Base-by-base conservation (phyloP, 2,329 filamentous ascomycete genomes). In the Elsinoe australis region DNA sequence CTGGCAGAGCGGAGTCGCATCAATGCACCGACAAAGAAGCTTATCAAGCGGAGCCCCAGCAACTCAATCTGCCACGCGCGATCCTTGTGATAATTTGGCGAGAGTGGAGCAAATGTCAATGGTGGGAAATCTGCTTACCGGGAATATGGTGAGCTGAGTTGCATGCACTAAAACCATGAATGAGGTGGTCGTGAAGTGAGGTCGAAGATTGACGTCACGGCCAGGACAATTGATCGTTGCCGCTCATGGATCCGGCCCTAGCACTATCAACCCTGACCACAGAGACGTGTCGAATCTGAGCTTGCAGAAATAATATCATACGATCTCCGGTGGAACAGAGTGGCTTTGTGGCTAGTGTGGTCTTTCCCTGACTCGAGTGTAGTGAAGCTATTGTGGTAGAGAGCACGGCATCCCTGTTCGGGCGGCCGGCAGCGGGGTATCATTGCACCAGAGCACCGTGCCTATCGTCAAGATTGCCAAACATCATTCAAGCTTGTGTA, bases 341-440 rank as follows among this genome's bases (percentile, higher is more conserved):
- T 29, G 26, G 26, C 26, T 29, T 29, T 12, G 26, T 29, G 26
- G 26, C 26, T 29, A 12, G 26, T 29, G 26, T 29, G 26, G 26
- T n/a, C n/a, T n/a, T n/a, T n/a, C n/a, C n/a, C n/a, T n/a, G n/a
- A n/a, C n/a, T n/a, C n/a, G n/a, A n/a, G n/a, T n/a, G n/a, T 44
- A 26, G 26, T 44, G 39, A 44, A 32, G 24, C 21, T 8, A 41
- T 26, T 41, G 36, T 41, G 36, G 36, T 24, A 41, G 26, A 21
- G 28, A 26, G 9, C 12, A 14, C 21, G 8, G 5, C n/a, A 26
- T 14, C 19, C 24, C 18, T 39, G n/a, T 31, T 44, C 39, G 39
- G 39, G 15, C 39, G 26, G 24, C 39, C 39, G 39, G 39, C 26
- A 44, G 39, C 39, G 39, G 39, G 39, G 39, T 44, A 31, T 17